These are phyloP conservation scores for Quercus phellos DNA, from an alignment of 331 rosid species.

Conservation along the genomic window DNA sequence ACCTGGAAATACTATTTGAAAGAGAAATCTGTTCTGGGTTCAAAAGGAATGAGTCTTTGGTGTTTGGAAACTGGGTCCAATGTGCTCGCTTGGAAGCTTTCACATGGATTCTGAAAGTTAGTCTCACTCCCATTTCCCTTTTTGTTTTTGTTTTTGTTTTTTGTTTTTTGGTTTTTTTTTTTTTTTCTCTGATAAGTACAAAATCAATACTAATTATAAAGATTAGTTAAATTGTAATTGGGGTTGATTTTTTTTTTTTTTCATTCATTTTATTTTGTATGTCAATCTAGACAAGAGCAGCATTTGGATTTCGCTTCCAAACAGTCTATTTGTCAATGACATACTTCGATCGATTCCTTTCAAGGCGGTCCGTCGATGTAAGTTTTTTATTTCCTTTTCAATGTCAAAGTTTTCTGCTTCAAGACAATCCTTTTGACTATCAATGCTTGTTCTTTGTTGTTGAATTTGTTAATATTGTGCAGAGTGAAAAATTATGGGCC, in stretches of 20 bases:
- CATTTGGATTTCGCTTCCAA: constrained; percentile 59
- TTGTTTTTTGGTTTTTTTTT: constrained; percentile 6
- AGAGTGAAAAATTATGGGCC: constrained; percentile 66
- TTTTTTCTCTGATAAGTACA: background rate
- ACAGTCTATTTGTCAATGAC: constrained; percentile 82
- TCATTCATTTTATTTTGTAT: background rate
- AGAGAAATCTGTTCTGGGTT: constrained; percentile 48
- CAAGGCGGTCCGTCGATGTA: constrained; percentile 49
- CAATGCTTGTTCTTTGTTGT: background rate
- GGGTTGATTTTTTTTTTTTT: background rate
- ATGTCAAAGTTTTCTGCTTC: background rate
- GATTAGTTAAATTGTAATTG: constrained; percentile 11
- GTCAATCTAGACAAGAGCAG: constrained; percentile 49
- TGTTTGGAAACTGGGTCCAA: constrained; percentile 32
- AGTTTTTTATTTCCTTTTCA: constrained; percentile 19
- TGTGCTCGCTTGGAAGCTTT: constrained; percentile 62
- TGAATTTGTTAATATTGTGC: constrained; percentile 21
- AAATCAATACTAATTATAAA: no score
- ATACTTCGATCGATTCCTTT: constrained; percentile 73
- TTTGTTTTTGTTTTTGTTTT: background rate
- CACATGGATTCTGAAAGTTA: constrained; percentile 70
- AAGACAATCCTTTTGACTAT: background rate
- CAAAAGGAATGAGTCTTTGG: constrained; percentile 31
- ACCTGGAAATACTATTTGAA: constrained; percentile 37
- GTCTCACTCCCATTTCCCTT: constrained; percentile 24